Base-by-base conservation (phyloP, 2,329 filamentous ascomycete species). In the Elsinoe fawcettii region DNA sequence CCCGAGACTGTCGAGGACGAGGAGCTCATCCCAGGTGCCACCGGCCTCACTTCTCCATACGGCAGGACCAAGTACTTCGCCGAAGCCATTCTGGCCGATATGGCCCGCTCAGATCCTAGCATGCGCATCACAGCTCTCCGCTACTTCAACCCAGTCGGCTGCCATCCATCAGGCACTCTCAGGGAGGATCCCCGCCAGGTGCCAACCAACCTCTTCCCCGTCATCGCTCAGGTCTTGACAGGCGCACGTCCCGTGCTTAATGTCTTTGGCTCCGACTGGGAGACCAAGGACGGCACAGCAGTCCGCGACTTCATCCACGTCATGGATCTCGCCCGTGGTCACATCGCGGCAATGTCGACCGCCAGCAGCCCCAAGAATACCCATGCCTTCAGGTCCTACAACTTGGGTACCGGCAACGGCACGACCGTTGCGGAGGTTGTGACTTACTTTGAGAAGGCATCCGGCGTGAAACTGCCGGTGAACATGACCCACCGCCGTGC, bases 251-350 rank as follows among this genome's bases (percentile, higher is more conserved):
- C 73, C 3, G 73, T 77, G 44, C 72, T 86, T n/a, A 74, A 80
- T 51, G 78, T 86, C 55, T 86, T 83, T 61, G 84, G 84, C 6
- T 76, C 75, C 2, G 82, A 87, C 67, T 87, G 83, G 77, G 76
- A 83, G 57, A 86, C 84, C 0, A 71, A 74, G 3, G 84, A 87
- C 63, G 83, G 84, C 14, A 86, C 83, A 0, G 82, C 82, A 1
- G 76, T 86, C 39, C 79, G 84, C 41, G 84, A 87, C 67, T 87
- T 84, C 65, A 84, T 86, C 61, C 83, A 86, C 62, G 83, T 86
- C 36, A 79, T 77, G 14, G 84, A 86, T 67, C 75, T 87, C 44
- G 83, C 83, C 5, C 74, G 79, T 41, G 83, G 81, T 3, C 84
- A 87, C 67, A 77, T 85, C 36, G 81, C 83, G 5, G 84, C 84